phyloP scores from a whole-genome alignment of 257 asterid genomes.

The Solanum etuberosum region DNA sequence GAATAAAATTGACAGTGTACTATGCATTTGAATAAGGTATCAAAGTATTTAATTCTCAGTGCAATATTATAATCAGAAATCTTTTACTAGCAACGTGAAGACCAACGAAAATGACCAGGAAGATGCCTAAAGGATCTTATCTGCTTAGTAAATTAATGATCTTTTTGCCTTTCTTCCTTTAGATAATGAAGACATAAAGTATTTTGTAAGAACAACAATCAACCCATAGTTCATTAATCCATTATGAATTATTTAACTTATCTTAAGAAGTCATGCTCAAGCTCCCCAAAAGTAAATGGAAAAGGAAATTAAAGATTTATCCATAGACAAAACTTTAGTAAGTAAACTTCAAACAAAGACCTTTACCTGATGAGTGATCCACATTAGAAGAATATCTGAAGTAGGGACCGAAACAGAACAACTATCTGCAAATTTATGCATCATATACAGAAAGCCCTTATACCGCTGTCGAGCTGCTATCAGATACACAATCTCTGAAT shows the following conservation, averaged over 20 bases:
- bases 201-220: not conserved
- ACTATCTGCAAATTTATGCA: slow-evolving; percentile 39
- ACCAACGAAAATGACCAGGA: not conserved
- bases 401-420: slow-evolving; percentile 62
- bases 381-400: slow-evolving; percentile 72
- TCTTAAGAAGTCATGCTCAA: not conserved
- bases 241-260: not conserved
- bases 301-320: not conserved
- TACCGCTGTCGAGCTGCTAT: slow-evolving; percentile 78
- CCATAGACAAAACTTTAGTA: not conserved
- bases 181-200: not conserved
- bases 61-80: not conserved
- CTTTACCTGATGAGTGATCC: slow-evolving; percentile 76
- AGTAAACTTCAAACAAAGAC: not conserved
- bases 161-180: no score
- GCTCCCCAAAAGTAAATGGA: not conserved
- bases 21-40: not conserved
- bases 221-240: not conserved
- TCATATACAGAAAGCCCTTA: slow-evolving; percentile 53
- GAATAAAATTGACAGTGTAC: not conserved
- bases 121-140: not conserved
- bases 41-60: not conserved
- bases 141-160: not conserved
- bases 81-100: not conserved
- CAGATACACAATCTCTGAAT: slow-evolving; percentile 61